Conservation (phyloP, 129 eudicot genomes). For the Saposhnikovia divaricata region DNA sequence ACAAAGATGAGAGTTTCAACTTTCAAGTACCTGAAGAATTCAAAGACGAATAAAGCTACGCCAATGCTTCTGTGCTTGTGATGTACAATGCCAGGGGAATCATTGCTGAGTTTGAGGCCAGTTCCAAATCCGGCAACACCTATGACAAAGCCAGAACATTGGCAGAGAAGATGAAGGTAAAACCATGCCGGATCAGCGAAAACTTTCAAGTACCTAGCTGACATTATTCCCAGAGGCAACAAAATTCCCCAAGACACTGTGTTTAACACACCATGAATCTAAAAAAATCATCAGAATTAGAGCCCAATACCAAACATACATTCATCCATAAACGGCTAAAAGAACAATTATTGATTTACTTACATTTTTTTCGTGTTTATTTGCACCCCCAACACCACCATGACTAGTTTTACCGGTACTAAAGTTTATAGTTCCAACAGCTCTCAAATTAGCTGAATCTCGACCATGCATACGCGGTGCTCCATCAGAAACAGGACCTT, state of each 20-base stretch:
- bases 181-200: conserved; percentile 94
- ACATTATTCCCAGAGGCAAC: conserved; percentile 77
- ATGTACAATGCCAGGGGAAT: conserved; percentile 45
- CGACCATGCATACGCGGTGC: conserved; percentile 19
- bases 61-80: conserved; percentile 62
- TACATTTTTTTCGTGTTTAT: conserved; percentile 48
- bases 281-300: conserved; percentile 11
- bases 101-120: conserved; percentile 74
- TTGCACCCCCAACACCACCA: conserved; percentile 27
- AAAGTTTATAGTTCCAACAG: conserved; percentile 52
- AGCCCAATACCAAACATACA: background rate
- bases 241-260: conserved; percentile 82
- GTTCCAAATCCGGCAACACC: conserved; percentile 90
- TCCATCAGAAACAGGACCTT: too few relatives aligned
- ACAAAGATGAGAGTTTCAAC: background rate
- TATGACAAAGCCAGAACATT: conserved; percentile 52
- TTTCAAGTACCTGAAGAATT: conserved; percentile 57
- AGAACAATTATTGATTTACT: conserved; percentile 6
- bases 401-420: conserved; percentile 27
- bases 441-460: conserved; percentile 27
- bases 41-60: conserved; percentile 64
- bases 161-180: conserved; percentile 73
- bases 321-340: background rate
- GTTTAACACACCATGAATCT: conserved; percentile 80
- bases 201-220: conserved; percentile 76